Base-by-base conservation (phyloP, 192 early-diverging fungal genomes). In the Coemansia sp. region DNA sequence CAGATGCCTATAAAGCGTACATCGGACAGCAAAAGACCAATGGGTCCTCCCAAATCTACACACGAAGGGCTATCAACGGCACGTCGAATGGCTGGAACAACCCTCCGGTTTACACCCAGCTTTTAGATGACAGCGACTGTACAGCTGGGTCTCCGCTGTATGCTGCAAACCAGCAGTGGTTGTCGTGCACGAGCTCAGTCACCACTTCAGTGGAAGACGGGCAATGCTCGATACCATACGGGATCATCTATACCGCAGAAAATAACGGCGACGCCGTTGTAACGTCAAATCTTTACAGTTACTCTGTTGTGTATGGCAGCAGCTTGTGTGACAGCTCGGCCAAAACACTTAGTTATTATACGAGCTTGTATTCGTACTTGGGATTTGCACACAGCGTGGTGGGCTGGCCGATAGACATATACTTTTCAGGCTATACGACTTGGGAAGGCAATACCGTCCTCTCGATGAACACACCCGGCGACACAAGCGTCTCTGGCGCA, bases 331-430 rank as follows among this genome's bases (percentile, higher is more conserved):
- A 38, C 26, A 20, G 39, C 30, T 21, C 44, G 33, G 18, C 33
- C 26, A 43, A 38, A 18, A 33, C 51, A 34, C 51, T 49, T 60
- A 53, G 44, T 30, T 76, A 76, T 53, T 76, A 67, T 34, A 76
- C 68, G 8, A n/a, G 48, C 15, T 33, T 76, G 45, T 51, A 38
- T 4, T 41, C 46, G 35, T 71, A 76, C 38, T 16, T 64, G 1
- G 44, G 58, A 0, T 66, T 72, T 58, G 70, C 70, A 6, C 21
- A 0, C 3, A 11, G 21, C 6, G 58, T 62, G 36, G 16, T 65
- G 35, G 38, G 23, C 0, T 14, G 33, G 57, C 7, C 57, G 10
- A 16, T 33, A 34, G 15, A 9, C 10, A 12, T 26, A 6, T 35
- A 33, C 44, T 30, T 48, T 15, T 24, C 36, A 5, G 35, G 5